Evolutionary conservation across 805 yeast genomes (phyloP).

Genomic region (Kluyveromyces lactis): DNA sequence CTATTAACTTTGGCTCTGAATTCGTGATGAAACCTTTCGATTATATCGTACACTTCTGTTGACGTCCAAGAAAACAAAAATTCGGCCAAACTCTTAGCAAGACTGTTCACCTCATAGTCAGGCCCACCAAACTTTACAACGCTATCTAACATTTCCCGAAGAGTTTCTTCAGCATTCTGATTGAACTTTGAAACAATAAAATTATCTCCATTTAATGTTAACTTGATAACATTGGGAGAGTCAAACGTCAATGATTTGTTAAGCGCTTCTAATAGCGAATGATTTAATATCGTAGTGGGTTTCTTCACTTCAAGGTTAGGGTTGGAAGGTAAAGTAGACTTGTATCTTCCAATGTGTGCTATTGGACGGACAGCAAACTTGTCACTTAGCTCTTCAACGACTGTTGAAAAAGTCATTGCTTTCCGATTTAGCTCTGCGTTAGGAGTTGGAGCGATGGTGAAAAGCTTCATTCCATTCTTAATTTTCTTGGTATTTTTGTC

Average conservation of each 20-base stretch:
- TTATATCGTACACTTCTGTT: slow-evolving; percentile 11
- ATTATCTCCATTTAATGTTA: slow-evolving; percentile 10
- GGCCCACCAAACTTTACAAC: slow-evolving; percentile 20
- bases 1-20: slow-evolving; percentile 21
- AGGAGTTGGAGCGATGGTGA: background rate
- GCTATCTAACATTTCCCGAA: slow-evolving; percentile 14
- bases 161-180: background rate
- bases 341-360: background rate
- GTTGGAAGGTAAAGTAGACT: background rate
- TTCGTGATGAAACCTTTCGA: slow-evolving; percentile 19
- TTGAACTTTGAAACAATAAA: slow-evolving; percentile 16
- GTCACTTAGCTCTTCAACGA: slow-evolving; percentile 20
- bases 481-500: too few relatives aligned
- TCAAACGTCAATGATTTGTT: slow-evolving; percentile 7
- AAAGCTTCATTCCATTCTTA: background rate
- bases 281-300: background rate
- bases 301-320: background rate
- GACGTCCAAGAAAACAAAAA: slow-evolving; percentile 17
- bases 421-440: slow-evolving; percentile 9
- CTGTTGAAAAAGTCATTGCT: slow-evolving; percentile 19
- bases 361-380: slow-evolving; percentile 10
- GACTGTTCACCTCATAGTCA: slow-evolving; percentile 18
- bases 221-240: slow-evolving; percentile 14
- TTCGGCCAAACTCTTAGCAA: slow-evolving; percentile 11
- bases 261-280: slow-evolving; percentile 11